Evolutionary conservation across 2,329 filamentous ascomycete species (phyloP), one percentile per base, ranked within the genome.

Genomic region (Fusarium denticulatum): DNA sequence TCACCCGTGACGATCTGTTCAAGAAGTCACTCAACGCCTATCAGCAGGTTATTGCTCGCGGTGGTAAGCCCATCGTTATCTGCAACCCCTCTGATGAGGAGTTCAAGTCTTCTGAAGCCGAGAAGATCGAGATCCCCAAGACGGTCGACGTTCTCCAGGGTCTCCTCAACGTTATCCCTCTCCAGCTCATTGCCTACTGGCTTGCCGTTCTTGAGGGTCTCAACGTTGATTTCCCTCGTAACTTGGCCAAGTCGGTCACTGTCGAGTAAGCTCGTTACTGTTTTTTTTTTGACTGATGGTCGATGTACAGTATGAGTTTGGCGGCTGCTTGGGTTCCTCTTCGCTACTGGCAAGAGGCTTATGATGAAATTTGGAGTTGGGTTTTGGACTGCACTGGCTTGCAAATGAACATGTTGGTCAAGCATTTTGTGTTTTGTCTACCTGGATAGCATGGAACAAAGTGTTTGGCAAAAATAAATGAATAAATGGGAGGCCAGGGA

Each of bases 1-100:
- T 99, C 71, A 99, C 96, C 61, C 93, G 96, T 69, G 96, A 99
- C 82, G 90, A 95, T 78, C 92, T 99, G 81, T 99, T 99, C 87
- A 93, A 93, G 83, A 99, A 99, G 88, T 98, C 96, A n/a, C 89
- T 99, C 80, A 99, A 99, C 84, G 96, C 96, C 79, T 99, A 98
- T 85, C 96, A 99, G 86, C 96, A 99, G 88, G 96, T 99, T 80
- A 96, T 97, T 88, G 96, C 96, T 77, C 96, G 96, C 83, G 91
- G 92, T 80, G 96, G 96, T 81, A 96, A 96, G 83, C 96, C 96
- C 71, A 99, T 99, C 82, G 96, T 99, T 80, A 98, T 99, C 82
- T 99, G 96, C 92, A 98, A 98, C 86, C 88, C 92, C 63, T 86
- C 88, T 76, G 96, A 99, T 80, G 89, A 92, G 77, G 96, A 98